phyloP scores from a whole-genome alignment of 371 early-diverging fungal species.

The Dichotomocladium elegans region DNA sequence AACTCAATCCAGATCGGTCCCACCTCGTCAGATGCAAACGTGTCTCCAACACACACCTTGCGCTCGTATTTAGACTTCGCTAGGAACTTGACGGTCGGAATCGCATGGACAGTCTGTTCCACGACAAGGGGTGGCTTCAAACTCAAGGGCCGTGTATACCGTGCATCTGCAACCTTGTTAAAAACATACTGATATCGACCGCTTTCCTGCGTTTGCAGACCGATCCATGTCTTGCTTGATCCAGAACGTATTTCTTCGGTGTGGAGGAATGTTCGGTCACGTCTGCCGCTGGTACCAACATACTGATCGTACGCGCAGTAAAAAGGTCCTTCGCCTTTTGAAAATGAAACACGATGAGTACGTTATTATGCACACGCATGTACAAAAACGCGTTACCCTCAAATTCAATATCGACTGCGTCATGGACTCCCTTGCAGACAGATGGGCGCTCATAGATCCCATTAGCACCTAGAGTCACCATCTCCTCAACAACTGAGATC shows the following conservation, averaged over 20 bases:
- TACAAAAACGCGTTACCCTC: conserved; percentile 12
- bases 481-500: conserved; percentile 26
- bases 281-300: conserved; percentile 2
- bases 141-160: conserved; percentile 30
- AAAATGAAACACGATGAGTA: neutral
- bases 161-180: conserved; percentile 41
- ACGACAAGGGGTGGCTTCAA: conserved; percentile 15
- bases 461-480: conserved; percentile 9
- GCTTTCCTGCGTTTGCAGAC: conserved; percentile 27
- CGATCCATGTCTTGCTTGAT: conserved; percentile 24
- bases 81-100: conserved; percentile 36
- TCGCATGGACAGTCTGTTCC: conserved; percentile 38
- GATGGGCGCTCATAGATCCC: conserved; percentile 30
- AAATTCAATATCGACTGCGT: conserved; percentile 36
- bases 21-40: conserved; percentile 22
- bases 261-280: conserved; percentile 4
- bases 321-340: conserved; percentile 33
- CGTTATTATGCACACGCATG: neutral
- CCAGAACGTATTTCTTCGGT: conserved; percentile 36
- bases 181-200: conserved; percentile 44
- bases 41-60: conserved; percentile 45
- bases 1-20: conserved; percentile 32
- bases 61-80: conserved; percentile 12
- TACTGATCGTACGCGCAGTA: conserved; percentile 27
- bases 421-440: conserved; percentile 42